These are phyloP conservation scores for Diaporthe longicolla DNA, from an alignment of 2,329 filamentous ascomycete species.

Conservation along the genomic window DNA sequence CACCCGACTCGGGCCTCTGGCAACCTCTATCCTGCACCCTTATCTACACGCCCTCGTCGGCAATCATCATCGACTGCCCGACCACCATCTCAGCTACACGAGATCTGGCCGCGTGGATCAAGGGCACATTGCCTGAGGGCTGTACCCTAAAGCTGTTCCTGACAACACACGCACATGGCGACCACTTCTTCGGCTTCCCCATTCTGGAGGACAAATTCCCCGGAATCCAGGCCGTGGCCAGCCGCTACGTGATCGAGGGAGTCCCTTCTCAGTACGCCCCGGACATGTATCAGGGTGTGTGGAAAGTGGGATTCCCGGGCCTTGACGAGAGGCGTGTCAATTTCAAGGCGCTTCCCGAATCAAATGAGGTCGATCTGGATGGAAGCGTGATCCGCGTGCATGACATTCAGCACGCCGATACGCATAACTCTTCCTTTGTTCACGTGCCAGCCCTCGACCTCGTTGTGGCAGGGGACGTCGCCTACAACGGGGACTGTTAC, in stretches of 20 bases:
- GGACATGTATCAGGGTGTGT: constrained; percentile 8
- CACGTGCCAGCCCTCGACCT: constrained; percentile 13
- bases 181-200: constrained; percentile 31
- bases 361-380: background rate
- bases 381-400: background rate
- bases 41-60: background rate
- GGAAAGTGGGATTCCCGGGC: constrained; percentile 9
- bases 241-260: constrained; percentile 8
- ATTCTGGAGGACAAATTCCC: constrained; percentile 23
- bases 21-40: background rate
- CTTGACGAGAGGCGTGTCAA: background rate
- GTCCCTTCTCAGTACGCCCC: background rate
- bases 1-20: constrained; percentile 9
- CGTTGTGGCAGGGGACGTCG: constrained; percentile 18
- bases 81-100: constrained; percentile 6
- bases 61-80: constrained; percentile 20
- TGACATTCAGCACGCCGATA: constrained; percentile 13
- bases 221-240: constrained; percentile 13
- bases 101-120: constrained; percentile 24
- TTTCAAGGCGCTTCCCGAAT: background rate
- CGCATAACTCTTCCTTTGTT: constrained; percentile 14
- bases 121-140: constrained; percentile 3
- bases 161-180: constrained; percentile 22
- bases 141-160: constrained; percentile 6
- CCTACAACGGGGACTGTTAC: constrained; percentile 23